Evolutionary conservation across 2,329 filamentous ascomycete genomes (phyloP).

Genomic region (Elsinoe necatrix): DNA sequence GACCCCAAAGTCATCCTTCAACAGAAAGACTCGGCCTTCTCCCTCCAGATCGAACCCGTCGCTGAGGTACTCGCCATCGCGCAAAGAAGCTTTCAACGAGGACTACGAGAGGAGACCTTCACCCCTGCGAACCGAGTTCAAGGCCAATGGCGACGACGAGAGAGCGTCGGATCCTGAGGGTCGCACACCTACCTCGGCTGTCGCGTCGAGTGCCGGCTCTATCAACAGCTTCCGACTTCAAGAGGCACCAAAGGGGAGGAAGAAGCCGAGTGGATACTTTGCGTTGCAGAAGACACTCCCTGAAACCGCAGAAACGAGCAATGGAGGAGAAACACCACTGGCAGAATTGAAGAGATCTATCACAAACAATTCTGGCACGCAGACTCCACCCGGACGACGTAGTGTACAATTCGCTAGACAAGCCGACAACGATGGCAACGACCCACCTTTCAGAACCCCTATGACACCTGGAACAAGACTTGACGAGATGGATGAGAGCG

Average conservation of each 20-base stretch:
- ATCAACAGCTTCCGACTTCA: slow-evolving; percentile 14
- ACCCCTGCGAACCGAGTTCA: slow-evolving; percentile 11
- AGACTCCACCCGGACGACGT: slow-evolving; percentile 43
- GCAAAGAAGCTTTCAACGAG: slow-evolving; percentile 13
- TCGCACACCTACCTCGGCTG: neutral
- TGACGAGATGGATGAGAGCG: slow-evolving; percentile 57
- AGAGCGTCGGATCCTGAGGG: neutral
- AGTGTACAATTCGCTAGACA: slow-evolving; percentile 68
- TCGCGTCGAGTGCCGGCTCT: neutral
- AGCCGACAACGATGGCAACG: slow-evolving; percentile 28
- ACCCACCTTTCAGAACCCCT: slow-evolving; percentile 7
- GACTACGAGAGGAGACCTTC: slow-evolving; percentile 15
- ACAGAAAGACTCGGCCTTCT: neutral
- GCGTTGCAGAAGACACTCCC: slow-evolving; percentile 6
- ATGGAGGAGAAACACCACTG: neutral
- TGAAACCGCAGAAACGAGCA: neutral
- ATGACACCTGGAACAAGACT: slow-evolving; percentile 56
- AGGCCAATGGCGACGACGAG: slow-evolving; percentile 3
- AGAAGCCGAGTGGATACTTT: slow-evolving; percentile 15
- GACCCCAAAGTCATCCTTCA: slow-evolving; percentile 12
- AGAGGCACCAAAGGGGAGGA: slow-evolving; percentile 13
- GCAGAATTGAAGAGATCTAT: neutral
- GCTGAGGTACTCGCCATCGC: neutral
- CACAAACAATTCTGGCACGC: slow-evolving; percentile 19
- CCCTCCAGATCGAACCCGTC: neutral